Evolutionary conservation across 2,329 filamentous ascomycete genomes (phyloP).

Genomic region (Gliomastix tumulicola): DNA sequence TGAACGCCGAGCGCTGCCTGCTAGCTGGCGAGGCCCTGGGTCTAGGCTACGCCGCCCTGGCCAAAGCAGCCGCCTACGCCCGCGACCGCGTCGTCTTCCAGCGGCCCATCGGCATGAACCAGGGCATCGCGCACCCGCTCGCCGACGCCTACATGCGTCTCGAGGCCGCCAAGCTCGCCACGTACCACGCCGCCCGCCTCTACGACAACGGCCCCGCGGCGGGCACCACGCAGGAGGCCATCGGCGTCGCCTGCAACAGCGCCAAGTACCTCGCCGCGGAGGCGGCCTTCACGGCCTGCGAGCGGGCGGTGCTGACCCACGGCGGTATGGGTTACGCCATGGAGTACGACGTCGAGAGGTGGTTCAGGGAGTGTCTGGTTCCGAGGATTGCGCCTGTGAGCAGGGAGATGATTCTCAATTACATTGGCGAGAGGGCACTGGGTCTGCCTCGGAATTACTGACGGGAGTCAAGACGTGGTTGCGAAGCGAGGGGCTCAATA

Average conservation of each 20-base stretch:
- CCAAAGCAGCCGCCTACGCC: conserved; percentile 58
- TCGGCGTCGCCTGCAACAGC: conserved; percentile 61
- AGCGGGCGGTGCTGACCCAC: conserved; percentile 50
- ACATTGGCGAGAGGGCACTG: conserved; percentile 62
- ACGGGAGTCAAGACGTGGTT: too few species aligned
- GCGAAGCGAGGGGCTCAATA: too few species aligned
- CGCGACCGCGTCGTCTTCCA: conserved; percentile 59
- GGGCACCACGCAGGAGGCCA: conserved; percentile 39
- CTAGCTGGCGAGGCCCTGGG: conserved; percentile 75
- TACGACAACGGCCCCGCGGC: conserved; percentile 51
- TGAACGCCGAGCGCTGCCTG: conserved; percentile 73
- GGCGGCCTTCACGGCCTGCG: conserved; percentile 55
- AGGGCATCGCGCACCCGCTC: conserved; percentile 58
- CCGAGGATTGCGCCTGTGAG: conserved; percentile 59
- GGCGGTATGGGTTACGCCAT: conserved; percentile 61
- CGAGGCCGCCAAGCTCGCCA: conserved; percentile 58
- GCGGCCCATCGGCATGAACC: conserved; percentile 60
- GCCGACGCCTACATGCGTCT: conserved; percentile 60
- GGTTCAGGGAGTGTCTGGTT: conserved; percentile 57
- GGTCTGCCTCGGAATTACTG: conserved; percentile 61
- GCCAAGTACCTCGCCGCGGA: conserved; percentile 66
- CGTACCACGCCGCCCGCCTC: conserved; percentile 57
- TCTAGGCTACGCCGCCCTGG: conserved; percentile 65
- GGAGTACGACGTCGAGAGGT: conserved; percentile 60
- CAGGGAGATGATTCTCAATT: conserved; percentile 72